phyloP scores from a whole-genome alignment of 352 stramenopile genomes.

The Phytophthora crassamura region DNA sequence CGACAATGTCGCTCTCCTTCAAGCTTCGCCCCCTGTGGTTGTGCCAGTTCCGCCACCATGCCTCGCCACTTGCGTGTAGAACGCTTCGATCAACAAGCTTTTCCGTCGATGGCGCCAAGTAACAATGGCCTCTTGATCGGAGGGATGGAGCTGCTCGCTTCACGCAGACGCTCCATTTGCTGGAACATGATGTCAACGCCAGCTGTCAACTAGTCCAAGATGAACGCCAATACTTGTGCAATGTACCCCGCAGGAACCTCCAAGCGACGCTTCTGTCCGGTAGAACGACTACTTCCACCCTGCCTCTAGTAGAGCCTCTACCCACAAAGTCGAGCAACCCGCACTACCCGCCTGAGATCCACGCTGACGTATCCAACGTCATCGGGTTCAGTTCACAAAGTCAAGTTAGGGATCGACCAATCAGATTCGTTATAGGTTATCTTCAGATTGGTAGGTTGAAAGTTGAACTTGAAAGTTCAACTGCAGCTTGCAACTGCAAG shows the following conservation, averaged over 20 bases:
- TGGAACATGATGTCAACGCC: too few relatives aligned
- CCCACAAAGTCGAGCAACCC: too few relatives aligned
- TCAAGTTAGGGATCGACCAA: not conserved
- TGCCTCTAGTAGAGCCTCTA: too few relatives aligned
- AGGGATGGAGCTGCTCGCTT: slow-evolving; percentile 18
- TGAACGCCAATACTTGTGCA: not conserved
- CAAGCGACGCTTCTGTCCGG: too few relatives aligned
- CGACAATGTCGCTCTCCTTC: slow-evolving; percentile 42
- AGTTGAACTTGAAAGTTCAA: not conserved
- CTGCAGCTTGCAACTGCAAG: not conserved
- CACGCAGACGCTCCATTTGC: slow-evolving; percentile 28
- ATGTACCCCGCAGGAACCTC: not conserved
- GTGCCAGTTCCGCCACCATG: too few relatives aligned
- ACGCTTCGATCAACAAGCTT: slow-evolving; percentile 36
- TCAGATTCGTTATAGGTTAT: not conserved
- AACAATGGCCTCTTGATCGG: slow-evolving; percentile 21
- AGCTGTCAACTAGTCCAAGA: too few relatives aligned
- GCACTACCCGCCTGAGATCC: too few relatives aligned
- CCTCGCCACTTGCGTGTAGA: slow-evolving; percentile 23
- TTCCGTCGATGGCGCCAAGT: slow-evolving; percentile 23
- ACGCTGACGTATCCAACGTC: not conserved
- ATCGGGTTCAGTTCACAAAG: not conserved
- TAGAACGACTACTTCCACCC: too few relatives aligned
- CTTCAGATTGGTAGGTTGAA: not conserved
- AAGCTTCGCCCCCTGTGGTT: slow-evolving; percentile 18